Evolutionary conservation across 2,329 filamentous ascomycete species (phyloP).

Genomic region (Fusarium pseudonygamai): DNA sequence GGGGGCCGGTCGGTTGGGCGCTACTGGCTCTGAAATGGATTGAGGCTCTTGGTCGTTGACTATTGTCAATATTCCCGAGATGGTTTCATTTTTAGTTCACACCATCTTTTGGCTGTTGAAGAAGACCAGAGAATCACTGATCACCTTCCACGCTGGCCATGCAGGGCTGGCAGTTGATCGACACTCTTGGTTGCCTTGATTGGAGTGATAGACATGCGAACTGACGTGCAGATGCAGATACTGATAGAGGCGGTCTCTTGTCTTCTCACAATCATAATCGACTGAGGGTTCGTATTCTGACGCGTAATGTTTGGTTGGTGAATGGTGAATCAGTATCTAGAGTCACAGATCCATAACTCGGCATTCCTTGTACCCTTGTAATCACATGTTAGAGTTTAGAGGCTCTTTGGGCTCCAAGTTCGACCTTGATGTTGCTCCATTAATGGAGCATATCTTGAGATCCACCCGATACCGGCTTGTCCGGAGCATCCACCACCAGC

Average conservation of each 20-base stretch:
- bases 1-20: neutral
- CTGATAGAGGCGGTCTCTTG: neutral
- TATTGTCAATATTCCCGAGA: neutral
- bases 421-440: neutral
- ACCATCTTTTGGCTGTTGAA: slow-evolving; percentile 5
- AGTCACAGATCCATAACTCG: neutral
- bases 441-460: neutral
- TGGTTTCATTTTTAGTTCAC: neutral
- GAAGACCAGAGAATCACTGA: neutral
- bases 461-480: slow-evolving; percentile 27
- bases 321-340: slow-evolving; percentile 1
- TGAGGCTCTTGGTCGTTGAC: slow-evolving; percentile 1
- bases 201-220: slow-evolving; percentile 13
- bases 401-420: slow-evolving; percentile 26
- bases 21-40: neutral
- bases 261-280: neutral
- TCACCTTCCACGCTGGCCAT: slow-evolving; percentile 8
- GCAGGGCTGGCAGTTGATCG: slow-evolving; percentile 37
- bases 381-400: slow-evolving; percentile 33
- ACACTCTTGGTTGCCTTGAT: slow-evolving; percentile 15
- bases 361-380: neutral
- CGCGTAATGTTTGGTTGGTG: slow-evolving; percentile 19
- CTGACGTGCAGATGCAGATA: slow-evolving; percentile 32
- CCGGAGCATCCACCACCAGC: slow-evolving; percentile 22
- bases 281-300: slow-evolving; percentile 14